Evolutionary conservation across 192 early-diverging fungal species (phyloP).

Genomic region (Oehlia diaphana): DNA sequence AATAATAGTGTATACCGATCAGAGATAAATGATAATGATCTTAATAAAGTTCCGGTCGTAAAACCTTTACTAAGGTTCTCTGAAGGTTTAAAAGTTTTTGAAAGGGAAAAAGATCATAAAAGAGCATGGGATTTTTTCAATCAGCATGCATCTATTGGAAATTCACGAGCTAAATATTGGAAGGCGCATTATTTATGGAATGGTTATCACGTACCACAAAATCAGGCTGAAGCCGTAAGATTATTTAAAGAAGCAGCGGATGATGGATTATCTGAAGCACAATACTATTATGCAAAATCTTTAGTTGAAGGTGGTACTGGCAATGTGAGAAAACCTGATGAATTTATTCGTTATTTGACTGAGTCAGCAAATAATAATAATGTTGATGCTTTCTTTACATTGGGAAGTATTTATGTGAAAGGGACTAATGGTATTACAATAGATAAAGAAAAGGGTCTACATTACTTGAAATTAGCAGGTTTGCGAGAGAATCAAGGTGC

Average conservation of each 20-base stretch:
- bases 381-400: background rate
- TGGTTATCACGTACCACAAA: background rate
- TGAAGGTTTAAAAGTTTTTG: constrained; percentile 5
- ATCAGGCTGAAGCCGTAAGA: background rate
- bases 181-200: constrained; percentile 11
- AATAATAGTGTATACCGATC: background rate
- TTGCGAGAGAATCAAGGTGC: background rate
- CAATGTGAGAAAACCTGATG: background rate
- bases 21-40: background rate
- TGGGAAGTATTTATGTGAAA: constrained; percentile 8
- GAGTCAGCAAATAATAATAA: background rate
- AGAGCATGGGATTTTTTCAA: constrained; percentile 22
- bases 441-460: background rate
- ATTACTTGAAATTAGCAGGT: constrained; percentile 14
- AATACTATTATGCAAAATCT: background rate
- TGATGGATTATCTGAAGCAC: background rate
- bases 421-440: constrained; percentile 1
- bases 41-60: background rate
- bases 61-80: background rate
- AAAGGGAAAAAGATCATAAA: background rate
- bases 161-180: constrained; percentile 15
- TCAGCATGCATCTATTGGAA: background rate
- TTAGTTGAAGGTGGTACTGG: background rate
- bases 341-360: constrained; percentile 2
- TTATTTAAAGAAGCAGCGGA: constrained; percentile 10